Percentiles rank a stretch among this genome's conserved stretches.
phyloP scores from a whole-genome alignment of 2,329 filamentous ascomycete genomes.

The Aulographum hederae region DNA sequence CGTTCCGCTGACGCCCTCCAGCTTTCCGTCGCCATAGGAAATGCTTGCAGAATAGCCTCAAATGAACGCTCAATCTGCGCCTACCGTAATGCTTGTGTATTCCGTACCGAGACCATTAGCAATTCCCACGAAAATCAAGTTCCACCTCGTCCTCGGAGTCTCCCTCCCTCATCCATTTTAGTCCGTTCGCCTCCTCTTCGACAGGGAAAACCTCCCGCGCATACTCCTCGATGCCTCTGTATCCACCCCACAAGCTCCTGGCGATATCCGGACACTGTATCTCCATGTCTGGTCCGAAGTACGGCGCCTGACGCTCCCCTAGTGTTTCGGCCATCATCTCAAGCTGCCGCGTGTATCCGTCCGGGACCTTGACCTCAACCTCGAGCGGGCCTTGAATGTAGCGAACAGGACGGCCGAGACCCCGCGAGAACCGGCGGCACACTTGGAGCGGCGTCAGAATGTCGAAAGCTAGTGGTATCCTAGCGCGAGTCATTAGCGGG shows the following conservation, averaged over 20 bases:
- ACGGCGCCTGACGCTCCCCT: constrained; percentile 39
- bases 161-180: constrained; percentile 69
- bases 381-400: constrained; percentile 70
- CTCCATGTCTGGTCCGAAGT: constrained; percentile 43
- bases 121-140: neutral
- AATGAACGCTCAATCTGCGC: too few species aligned
- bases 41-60: too few species aligned
- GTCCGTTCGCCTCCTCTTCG: constrained; percentile 84
- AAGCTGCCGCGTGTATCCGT: constrained; percentile 77
- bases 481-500: constrained; percentile 12
- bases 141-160: constrained; percentile 5
- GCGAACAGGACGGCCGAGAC: constrained; percentile 56
- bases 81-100: too few species aligned
- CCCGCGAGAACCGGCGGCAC: constrained; percentile 61
- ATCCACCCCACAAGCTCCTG: constrained; percentile 76
- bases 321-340: constrained; percentile 44
- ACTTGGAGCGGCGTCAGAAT: constrained; percentile 69
- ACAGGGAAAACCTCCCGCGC: constrained; percentile 84
- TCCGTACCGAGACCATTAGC: too few species aligned
- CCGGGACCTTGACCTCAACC: constrained; percentile 68
- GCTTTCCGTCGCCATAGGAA: too few species aligned
- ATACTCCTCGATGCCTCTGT: constrained; percentile 82
- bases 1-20: too few species aligned
- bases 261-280: constrained; percentile 51
- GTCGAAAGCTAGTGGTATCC: constrained; percentile 82